These are phyloP conservation scores for Phytopythium ostracodes DNA, from an alignment of 352 stramenopile genomes.

Conservation along the genomic window DNA sequence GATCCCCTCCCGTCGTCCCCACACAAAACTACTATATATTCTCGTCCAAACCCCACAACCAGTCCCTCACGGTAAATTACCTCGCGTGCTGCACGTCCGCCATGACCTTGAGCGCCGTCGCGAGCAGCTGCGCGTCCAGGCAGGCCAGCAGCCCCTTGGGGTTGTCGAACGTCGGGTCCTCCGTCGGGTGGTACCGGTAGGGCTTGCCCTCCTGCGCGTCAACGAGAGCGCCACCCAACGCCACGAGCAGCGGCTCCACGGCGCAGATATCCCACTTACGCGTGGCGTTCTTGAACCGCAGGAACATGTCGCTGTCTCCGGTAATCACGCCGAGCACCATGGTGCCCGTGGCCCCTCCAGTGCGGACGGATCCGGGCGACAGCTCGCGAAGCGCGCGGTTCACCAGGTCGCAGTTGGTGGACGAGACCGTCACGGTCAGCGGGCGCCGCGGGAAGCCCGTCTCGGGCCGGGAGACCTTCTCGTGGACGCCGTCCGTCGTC, in stretches of 20 bases:
- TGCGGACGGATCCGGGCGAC: slow-evolving; percentile 28
- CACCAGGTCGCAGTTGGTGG: slow-evolving; percentile 46
- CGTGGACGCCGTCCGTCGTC: slow-evolving; percentile 30
- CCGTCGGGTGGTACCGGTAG: slow-evolving; percentile 59
- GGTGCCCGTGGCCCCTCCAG: slow-evolving; percentile 64
- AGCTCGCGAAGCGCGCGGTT: slow-evolving; percentile 35
- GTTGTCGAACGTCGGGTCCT: slow-evolving; percentile 61
- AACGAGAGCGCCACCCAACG: slow-evolving; percentile 47
- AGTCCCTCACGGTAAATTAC: slow-evolving; percentile 28
- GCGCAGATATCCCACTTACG: slow-evolving; percentile 82
- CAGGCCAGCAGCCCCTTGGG: slow-evolving; percentile 47
- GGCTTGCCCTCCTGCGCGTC: slow-evolving; percentile 43
- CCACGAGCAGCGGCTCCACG: slow-evolving; percentile 58
- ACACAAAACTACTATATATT: not conserved
- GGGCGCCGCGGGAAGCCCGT: slow-evolving; percentile 30
- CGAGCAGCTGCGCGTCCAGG: slow-evolving; percentile 30
- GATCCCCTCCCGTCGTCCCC: not conserved
- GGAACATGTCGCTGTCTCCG: slow-evolving; percentile 59
- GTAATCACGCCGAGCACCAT: slow-evolving; percentile 68
- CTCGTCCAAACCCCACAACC: too few relatives aligned
- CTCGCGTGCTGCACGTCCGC: slow-evolving; percentile 46
- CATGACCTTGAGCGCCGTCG: slow-evolving; percentile 38
- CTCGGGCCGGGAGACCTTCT: slow-evolving; percentile 16
- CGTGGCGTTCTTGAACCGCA: slow-evolving; percentile 63
- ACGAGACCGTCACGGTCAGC: slow-evolving; percentile 53